phyloP scores from a whole-genome alignment of 2,329 filamentous ascomycete species.

The Pyrenochaeta sp. region DNA sequence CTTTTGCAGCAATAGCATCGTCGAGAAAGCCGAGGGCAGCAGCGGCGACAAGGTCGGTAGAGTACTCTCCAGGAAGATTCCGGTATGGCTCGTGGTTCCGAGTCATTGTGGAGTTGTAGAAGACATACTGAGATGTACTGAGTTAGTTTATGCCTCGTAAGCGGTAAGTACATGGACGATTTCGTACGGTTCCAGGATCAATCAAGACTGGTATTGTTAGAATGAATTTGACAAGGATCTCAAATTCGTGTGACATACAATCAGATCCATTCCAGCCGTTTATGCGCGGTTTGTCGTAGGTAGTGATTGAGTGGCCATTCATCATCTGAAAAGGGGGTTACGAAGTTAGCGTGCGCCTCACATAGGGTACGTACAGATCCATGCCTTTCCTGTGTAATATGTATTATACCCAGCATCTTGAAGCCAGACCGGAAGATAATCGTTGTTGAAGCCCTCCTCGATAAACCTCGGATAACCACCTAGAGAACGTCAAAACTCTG shows the following conservation, averaged over 20 bases:
- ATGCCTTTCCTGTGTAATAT: conserved; percentile 70
- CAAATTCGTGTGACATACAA: conserved; percentile 27
- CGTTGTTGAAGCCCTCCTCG: conserved; percentile 69
- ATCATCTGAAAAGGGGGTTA: conserved; percentile 60
- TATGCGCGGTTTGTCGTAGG: conserved; percentile 67
- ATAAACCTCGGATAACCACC: conserved; percentile 73
- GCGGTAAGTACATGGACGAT: background rate
- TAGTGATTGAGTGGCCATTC: conserved; percentile 68
- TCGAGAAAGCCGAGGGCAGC: conserved; percentile 69
- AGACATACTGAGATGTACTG: conserved; percentile 59
- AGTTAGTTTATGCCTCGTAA: too few relatives aligned
- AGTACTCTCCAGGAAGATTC: conserved; percentile 64
- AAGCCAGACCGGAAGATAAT: conserved; percentile 76
- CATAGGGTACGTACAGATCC: too few relatives aligned
- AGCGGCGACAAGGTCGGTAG: conserved; percentile 66
- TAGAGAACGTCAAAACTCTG: conserved; percentile 6
- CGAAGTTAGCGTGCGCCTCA: too few relatives aligned
- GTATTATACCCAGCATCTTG: conserved; percentile 73
- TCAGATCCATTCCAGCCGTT: conserved; percentile 67
- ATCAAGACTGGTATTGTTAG: conserved; percentile 52
- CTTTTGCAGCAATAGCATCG: conserved; percentile 61
- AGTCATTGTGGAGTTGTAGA: conserved; percentile 71
- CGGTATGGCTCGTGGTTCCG: conserved; percentile 65
- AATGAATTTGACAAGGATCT: background rate
- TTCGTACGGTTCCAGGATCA: conserved; percentile 65